Base-by-base conservation (phyloP, 805 yeast genomes). In the Grigorovia jiainica region DNA sequence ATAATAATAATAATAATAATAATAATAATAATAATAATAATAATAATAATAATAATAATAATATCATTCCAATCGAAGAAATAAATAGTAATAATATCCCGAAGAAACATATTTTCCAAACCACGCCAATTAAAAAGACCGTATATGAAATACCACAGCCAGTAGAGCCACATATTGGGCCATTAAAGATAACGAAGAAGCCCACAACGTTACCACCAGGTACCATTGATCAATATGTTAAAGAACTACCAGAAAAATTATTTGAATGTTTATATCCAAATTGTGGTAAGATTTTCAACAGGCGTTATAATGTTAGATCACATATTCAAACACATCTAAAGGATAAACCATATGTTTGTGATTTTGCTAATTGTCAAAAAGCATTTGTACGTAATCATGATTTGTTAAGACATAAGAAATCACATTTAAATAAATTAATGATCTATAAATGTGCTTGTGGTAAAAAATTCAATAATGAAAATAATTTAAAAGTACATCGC, bases 381-480 rank as follows among this genome's bases (percentile, higher is more conserved):
- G 76, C 85, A 25, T 92, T 92, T 66, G 99, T 92, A 19, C 73
- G 99, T 48, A 95, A 90, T 47, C 98, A 92, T 57, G 99, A 92
- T 64, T 69, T 92, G 50, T 75, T 87, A 46, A 74, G 99, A 47
- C 99, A 92, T 57, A 78, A 77, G 50, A 86, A 85, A 58, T 84
- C 89, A 15, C 99, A 92, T 58, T 71, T 77, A 43, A 87, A 77
- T 40, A 79, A 79, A 46, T 71, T 79, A 18, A 4, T 27, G n/a
- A 27, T 27, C 11, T 79, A 73, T 51, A 67, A 67, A 19, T 92
- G 98, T 64, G 82, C 83, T 0, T 92, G 99, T 66, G 96, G 97
- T 15, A 90, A 87, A 63, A 81, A 79, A 47, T 92, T 92, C 65
- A 80, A 90, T 2, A 71, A 97, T 43, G 80, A 82, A 41, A 97